These are phyloP conservation scores for Nasturtium officinale DNA, from an alignment of 345 rosid genomes.

Conservation along the genomic window DNA sequence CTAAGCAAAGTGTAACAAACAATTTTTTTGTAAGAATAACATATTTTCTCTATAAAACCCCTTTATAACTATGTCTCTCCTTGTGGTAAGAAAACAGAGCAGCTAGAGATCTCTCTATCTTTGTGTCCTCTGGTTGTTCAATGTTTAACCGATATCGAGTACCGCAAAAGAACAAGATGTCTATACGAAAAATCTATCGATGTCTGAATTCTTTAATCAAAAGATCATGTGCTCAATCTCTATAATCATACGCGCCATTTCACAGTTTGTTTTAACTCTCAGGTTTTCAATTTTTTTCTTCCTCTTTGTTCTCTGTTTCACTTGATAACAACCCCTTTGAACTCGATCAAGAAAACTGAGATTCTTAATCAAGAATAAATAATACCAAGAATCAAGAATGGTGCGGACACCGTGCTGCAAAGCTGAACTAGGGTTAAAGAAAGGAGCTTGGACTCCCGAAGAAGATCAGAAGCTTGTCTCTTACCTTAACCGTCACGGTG, in stretches of 20 bases:
- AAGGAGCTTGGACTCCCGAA: slow-evolving; percentile 59
- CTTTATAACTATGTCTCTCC: not conserved
- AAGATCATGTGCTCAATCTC: slow-evolving; percentile 45
- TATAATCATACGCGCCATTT: slow-evolving; percentile 23
- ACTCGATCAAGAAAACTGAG: slow-evolving; percentile 4
- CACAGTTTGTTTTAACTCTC: slow-evolving; percentile 36
- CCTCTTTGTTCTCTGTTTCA: slow-evolving; percentile 15
- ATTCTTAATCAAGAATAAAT: slow-evolving; percentile 3
- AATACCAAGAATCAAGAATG: slow-evolving; percentile 47
- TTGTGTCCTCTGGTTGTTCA: slow-evolving; percentile 14
- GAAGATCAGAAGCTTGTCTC: slow-evolving; percentile 54
- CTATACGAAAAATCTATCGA: slow-evolving; percentile 36
- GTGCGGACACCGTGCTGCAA: slow-evolving; percentile 44
- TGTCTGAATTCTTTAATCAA: slow-evolving; percentile 41
- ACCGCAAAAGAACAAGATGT: slow-evolving; percentile 34
- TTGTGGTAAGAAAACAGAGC: slow-evolving; percentile 25
- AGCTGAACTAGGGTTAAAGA: slow-evolving; percentile 45
- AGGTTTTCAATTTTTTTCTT: not conserved
- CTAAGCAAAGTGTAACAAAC: slow-evolving; percentile 26
- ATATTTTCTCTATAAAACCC: not conserved
- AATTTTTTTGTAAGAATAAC: not conserved
- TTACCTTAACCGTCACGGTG: slow-evolving; percentile 49
- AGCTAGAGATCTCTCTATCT: slow-evolving; percentile 4
- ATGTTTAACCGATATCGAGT: slow-evolving; percentile 8
- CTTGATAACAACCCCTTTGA: slow-evolving; percentile 12